A percentile compares a stretch with the other conserved stretches of the same genome.
phyloP scores from a whole-genome alignment of 805 yeast genomes.

The Hanseniaspora meyeri region DNA sequence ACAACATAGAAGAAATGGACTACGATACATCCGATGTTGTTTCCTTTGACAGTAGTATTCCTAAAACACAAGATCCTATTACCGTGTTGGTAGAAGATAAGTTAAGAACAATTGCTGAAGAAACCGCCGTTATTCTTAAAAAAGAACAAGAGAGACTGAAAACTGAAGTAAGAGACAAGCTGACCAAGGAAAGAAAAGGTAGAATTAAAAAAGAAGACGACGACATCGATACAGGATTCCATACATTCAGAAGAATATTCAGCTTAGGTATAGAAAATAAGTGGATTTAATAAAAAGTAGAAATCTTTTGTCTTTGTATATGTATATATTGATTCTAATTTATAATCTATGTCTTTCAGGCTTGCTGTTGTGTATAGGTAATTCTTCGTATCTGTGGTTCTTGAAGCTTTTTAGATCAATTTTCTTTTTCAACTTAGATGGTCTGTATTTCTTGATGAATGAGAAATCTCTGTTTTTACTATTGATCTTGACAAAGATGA shows the following conservation, averaged over 20 bases:
- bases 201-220: conserved; percentile 12
- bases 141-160: conserved; percentile 22
- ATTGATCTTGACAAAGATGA: conserved; percentile 47
- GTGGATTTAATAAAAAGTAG: conserved; percentile 21
- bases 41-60: too few relatives aligned
- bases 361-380: conserved; percentile 29
- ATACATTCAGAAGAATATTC: conserved; percentile 25
- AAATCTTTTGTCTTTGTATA: too few relatives aligned
- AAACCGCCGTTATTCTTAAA: neutral
- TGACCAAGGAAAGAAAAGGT: neutral
- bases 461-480: conserved; percentile 44
- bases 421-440: conserved; percentile 29
- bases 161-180: conserved; percentile 15
- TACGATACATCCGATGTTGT: too few relatives aligned
- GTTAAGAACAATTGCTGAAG: too few relatives aligned
- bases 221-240: conserved; percentile 2
- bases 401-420: conserved; percentile 27
- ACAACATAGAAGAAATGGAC: too few relatives aligned
- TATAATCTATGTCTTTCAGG: conserved; percentile 11
- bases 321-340: neutral
- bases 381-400: conserved; percentile 32
- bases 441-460: conserved; percentile 29
- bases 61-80: too few relatives aligned
- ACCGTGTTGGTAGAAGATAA: too few relatives aligned
- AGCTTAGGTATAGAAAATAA: conserved; percentile 29